Conservation (phyloP, 805 yeast genomes). For the Hanseniaspora lachancei region DNA sequence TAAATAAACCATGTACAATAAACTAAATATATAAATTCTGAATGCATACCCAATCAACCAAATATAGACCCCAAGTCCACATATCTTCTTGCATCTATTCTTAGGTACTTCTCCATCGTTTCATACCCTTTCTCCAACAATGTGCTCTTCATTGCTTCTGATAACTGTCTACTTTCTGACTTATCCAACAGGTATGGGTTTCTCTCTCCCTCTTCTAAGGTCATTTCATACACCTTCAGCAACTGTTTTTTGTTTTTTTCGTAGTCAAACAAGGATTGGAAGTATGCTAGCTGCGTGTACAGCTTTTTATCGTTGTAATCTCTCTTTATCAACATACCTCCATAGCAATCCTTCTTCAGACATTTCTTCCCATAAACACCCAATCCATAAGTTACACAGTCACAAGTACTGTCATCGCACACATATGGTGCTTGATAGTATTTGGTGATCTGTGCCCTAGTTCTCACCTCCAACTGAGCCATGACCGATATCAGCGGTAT, state of each 20-base stretch:
- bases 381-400: conserved; percentile 64
- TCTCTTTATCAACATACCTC: conserved; percentile 51
- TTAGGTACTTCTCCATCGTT: conserved; percentile 59
- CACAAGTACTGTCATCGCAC: conserved; percentile 81
- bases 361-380: conserved; percentile 84
- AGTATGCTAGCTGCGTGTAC: conserved; percentile 74
- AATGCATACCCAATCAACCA: background rate
- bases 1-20: background rate
- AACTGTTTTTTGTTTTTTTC: conserved; percentile 53
- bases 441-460: conserved; percentile 53
- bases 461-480: conserved; percentile 59
- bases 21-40: background rate
- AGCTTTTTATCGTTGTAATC: conserved; percentile 65
- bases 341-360: conserved; percentile 48
- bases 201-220: conserved; percentile 24
- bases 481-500: conserved; percentile 45
- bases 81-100: conserved; percentile 75
- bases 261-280: conserved; percentile 66
- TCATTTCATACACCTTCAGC: conserved; percentile 40
- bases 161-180: conserved; percentile 56
- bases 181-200: conserved; percentile 22
- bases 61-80: conserved; percentile 57
- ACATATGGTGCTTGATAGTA: conserved; percentile 79
- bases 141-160: conserved; percentile 39
- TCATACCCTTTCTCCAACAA: conserved; percentile 29